A percentile compares a stretch with the other conserved stretches of the same genome.
Conservation (phyloP, 1,284 basidiomycete species). For the Lignosus rhinocerotis region DNA sequence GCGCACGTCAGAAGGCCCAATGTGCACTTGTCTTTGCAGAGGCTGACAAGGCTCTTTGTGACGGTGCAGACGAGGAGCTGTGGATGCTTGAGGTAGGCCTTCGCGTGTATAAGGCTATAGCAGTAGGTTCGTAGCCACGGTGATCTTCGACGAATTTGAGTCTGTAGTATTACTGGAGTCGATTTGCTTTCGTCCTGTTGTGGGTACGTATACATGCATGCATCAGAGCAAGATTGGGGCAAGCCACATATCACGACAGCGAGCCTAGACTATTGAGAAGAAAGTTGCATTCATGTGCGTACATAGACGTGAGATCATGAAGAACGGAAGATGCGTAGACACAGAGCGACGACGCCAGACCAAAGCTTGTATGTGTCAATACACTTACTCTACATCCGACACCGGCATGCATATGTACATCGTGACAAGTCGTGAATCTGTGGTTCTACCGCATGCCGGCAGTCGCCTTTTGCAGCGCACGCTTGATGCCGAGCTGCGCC, state of each 20-base stretch:
- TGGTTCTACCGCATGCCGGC: slow-evolving; percentile 68
- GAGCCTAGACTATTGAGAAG: slow-evolving; percentile 16
- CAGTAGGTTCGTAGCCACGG: slow-evolving; percentile 5
- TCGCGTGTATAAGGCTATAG: slow-evolving; percentile 67
- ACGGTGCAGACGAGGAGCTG: slow-evolving; percentile 98
- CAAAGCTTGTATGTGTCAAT: slow-evolving; percentile 11
- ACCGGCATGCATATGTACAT: slow-evolving; percentile 14
- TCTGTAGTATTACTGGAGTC: not conserved
- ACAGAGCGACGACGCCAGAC: slow-evolving; percentile 20
- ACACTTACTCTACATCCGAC: slow-evolving; percentile 18
- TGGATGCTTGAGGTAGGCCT: slow-evolving; percentile 91
- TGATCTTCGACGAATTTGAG: not conserved
- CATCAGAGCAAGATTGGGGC: not conserved
- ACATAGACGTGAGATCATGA: slow-evolving; percentile 23
- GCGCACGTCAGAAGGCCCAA: slow-evolving; percentile 79
- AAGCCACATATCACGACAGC: slow-evolving; percentile 10
- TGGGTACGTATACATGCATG: not conserved
- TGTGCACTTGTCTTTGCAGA: slow-evolving; percentile 89
- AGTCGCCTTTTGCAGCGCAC: slow-evolving; percentile 94
- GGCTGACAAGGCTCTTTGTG: slow-evolving; percentile 94
- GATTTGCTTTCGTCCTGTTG: not conserved
- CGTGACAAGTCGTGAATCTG: slow-evolving; percentile 10
- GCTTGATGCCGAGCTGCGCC: slow-evolving; percentile 89
- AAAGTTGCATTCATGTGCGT: slow-evolving; percentile 23
- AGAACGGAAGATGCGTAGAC: slow-evolving; percentile 23